Evolutionary conservation across 2,329 filamentous ascomycete genomes (phyloP).

Genomic region (Aureobasidium subglaciale): DNA sequence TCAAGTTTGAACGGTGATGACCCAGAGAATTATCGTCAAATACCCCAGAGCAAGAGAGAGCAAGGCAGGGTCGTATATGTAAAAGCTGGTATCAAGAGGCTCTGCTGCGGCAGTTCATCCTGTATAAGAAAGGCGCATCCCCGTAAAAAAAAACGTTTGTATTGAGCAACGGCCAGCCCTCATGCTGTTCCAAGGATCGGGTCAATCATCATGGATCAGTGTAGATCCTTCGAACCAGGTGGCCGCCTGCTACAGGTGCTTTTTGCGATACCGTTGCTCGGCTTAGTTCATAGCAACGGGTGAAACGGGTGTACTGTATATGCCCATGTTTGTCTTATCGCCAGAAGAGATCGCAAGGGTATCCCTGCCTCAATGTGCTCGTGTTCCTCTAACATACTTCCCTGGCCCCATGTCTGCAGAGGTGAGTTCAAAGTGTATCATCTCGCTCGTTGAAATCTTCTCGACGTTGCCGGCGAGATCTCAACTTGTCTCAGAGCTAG

Average conservation of each 20-base stretch:
- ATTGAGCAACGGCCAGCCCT: background rate
- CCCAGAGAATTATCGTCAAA: background rate
- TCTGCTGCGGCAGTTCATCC: too few relatives aligned
- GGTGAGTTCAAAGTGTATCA: too few relatives aligned
- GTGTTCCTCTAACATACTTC: too few relatives aligned
- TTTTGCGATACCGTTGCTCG: background rate
- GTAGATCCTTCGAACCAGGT: too few relatives aligned
- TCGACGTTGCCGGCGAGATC: background rate
- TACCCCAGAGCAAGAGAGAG: background rate
- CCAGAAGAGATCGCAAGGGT: background rate
- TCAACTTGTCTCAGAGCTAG: background rate
- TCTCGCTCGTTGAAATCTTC: background rate
- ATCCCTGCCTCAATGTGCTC: too few relatives aligned
- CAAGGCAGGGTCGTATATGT: background rate
- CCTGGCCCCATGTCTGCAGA: too few relatives aligned
- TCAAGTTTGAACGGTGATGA: background rate
- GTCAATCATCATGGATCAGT: background rate
- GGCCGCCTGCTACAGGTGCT: too few relatives aligned
- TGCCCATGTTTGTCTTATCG: background rate
- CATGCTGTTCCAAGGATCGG: background rate
- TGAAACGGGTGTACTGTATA: constrained; percentile 7
- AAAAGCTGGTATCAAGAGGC: background rate
- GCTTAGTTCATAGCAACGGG: background rate
- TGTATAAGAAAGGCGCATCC: background rate
- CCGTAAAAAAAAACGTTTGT: constrained; percentile 2